phyloP scores from a whole-genome alignment of 176 grass and related monocot genomes.

The Puccinellia tenuiflora region DNA sequence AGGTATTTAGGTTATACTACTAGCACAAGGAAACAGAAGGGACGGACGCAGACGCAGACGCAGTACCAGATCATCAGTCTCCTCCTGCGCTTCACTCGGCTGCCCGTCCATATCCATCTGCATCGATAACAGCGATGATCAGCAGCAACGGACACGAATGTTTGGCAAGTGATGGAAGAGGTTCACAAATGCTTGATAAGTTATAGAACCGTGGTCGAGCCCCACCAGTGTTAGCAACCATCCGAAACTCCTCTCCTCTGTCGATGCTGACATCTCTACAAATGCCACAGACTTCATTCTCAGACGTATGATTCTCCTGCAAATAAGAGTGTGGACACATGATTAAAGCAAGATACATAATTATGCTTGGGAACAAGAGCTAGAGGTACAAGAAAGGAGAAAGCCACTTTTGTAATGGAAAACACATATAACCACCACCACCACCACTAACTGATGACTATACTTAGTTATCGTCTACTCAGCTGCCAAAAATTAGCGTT shows the following conservation, averaged over 20 bases:
- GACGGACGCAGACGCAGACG: not conserved
- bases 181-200: not conserved
- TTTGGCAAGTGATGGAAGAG: constrained; percentile 1
- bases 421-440: not conserved
- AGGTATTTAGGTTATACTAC: not conserved
- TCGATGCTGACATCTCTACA: constrained; percentile 71
- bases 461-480: not conserved
- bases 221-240: constrained; percentile 86
- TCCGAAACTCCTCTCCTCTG: constrained; percentile 80
- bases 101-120: constrained; percentile 25
- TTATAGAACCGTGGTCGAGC: not conserved
- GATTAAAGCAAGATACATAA: constrained; percentile 14
- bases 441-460: not conserved
- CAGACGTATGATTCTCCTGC: constrained; percentile 54
- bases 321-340: constrained; percentile 15
- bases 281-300: constrained; percentile 75
- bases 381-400: not conserved
- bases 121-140: constrained; percentile 3
- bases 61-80: constrained; percentile 25
- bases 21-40: not conserved
- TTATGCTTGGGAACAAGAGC: not conserved
- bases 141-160: not conserved
- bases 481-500: not conserved
- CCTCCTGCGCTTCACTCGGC: not conserved
- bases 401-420: not conserved